phyloP scores from a whole-genome alignment of 768 basidiomycete species.

The Tubosaeta sp. region DNA sequence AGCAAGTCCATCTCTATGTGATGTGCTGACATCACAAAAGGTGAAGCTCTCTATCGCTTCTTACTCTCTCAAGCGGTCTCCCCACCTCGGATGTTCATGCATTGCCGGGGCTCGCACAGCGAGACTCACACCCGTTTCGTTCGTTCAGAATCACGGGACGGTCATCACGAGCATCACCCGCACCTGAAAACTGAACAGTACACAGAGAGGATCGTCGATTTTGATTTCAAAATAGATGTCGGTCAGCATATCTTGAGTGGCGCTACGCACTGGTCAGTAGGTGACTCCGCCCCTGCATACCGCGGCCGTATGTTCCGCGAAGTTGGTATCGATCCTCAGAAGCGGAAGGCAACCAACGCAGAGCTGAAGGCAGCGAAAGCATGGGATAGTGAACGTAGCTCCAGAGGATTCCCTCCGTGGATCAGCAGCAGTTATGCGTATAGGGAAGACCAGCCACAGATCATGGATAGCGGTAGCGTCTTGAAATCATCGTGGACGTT shows the following conservation, averaged over 20 bases:
- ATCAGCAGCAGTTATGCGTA: slow-evolving; percentile 31
- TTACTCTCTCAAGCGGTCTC: slow-evolving; percentile 51
- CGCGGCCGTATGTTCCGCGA: slow-evolving; percentile 61
- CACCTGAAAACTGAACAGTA: slow-evolving; percentile 44
- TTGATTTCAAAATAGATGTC: slow-evolving; percentile 63
- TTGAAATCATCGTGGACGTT: slow-evolving; percentile 58
- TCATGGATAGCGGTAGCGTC: slow-evolving; percentile 20
- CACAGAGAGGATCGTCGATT: slow-evolving; percentile 59
- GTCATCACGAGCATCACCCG: slow-evolving; percentile 35
- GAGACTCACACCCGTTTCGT: slow-evolving; percentile 52
- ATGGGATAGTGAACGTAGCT: slow-evolving; percentile 42
- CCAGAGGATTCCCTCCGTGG: slow-evolving; percentile 54
- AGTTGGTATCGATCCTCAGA: slow-evolving; percentile 37
- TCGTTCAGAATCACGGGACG: slow-evolving; percentile 25
- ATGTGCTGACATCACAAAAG: slow-evolving; percentile 30
- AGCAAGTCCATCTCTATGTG: neutral
- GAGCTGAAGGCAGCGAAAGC: slow-evolving; percentile 42
- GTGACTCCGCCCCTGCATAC: slow-evolving; percentile 60
- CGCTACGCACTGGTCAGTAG: slow-evolving; percentile 54
- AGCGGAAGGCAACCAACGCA: slow-evolving; percentile 38
- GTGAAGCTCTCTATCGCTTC: slow-evolving; percentile 72
- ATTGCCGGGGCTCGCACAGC: slow-evolving; percentile 50
- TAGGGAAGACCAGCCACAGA: slow-evolving; percentile 27
- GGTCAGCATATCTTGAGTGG: slow-evolving; percentile 37
- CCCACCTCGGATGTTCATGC: slow-evolving; percentile 44